These are phyloP conservation scores for Millerago galiae DNA, from an alignment of 805 yeast genomes.

Conservation along the genomic window DNA sequence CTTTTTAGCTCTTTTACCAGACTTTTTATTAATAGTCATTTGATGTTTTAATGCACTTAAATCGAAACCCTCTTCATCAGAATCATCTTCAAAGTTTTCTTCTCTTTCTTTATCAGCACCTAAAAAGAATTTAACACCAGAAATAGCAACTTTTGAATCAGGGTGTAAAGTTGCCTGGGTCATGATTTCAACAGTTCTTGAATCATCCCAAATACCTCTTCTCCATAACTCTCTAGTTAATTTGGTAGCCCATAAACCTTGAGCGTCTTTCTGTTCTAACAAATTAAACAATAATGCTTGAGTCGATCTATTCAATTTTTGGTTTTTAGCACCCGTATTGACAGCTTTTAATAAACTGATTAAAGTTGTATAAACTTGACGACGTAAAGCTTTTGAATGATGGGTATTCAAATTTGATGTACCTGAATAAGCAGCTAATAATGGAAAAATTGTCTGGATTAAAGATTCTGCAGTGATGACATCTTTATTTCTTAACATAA, in stretches of 20 bases:
- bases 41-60: slow-evolving; percentile 70
- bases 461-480: slow-evolving; percentile 72
- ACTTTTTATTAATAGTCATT: slow-evolving; percentile 76
- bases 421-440: slow-evolving; percentile 62
- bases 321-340: slow-evolving; percentile 85
- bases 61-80: slow-evolving; percentile 69
- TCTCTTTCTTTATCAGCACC: slow-evolving; percentile 96
- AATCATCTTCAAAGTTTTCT: slow-evolving; percentile 68
- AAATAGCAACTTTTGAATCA: slow-evolving; percentile 76
- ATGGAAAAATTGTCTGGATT: slow-evolving; percentile 84
- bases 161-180: slow-evolving; percentile 89
- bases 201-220: slow-evolving; percentile 97
- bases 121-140: slow-evolving; percentile 86
- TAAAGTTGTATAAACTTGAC: slow-evolving; percentile 74
- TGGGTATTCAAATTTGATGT: slow-evolving; percentile 38
- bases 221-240: slow-evolving; percentile 95
- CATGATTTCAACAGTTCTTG: slow-evolving; percentile 96
- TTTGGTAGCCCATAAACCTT: slow-evolving; percentile 95
- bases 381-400: slow-evolving; percentile 77
- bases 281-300: slow-evolving; percentile 89
- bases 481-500: slow-evolving; percentile 84
- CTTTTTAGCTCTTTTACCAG: slow-evolving; percentile 73
- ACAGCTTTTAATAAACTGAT: slow-evolving; percentile 74
- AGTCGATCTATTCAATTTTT: slow-evolving; percentile 80
- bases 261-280: slow-evolving; percentile 70